Percentiles rank a stretch among this genome's conserved stretches.
Evolutionary conservation across 164 flowering plant species (phyloP).

Genomic region (Nelumbo lutea): DNA sequence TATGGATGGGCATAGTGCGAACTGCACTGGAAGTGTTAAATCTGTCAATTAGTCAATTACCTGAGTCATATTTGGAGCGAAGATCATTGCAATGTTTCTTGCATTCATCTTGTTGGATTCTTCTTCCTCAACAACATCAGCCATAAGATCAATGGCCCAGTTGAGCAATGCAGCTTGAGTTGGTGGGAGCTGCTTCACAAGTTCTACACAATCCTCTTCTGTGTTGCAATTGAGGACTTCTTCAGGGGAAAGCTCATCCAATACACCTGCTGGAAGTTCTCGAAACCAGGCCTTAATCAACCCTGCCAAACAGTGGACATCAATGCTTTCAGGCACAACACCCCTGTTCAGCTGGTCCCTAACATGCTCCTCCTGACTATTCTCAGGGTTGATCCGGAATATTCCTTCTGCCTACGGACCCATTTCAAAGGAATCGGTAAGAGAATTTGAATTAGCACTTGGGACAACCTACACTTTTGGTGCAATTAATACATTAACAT

Average conservation of each 20-base stretch:
- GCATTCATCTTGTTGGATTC: constrained; percentile 93
- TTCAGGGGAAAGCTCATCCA: constrained; percentile 94
- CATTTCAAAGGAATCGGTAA: background rate
- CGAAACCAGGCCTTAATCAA: constrained; percentile 95
- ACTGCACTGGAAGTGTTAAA: background rate
- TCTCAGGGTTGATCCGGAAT: constrained; percentile 92
- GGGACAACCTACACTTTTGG: background rate
- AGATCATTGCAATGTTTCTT: constrained; percentile 89
- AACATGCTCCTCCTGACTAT: constrained; percentile 83
- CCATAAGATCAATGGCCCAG: constrained; percentile 96
- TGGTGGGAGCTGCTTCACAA: constrained; percentile 70
- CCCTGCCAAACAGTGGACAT: constrained; percentile 95
- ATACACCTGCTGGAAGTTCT: constrained; percentile 85
- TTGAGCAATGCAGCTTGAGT: constrained; percentile 76
- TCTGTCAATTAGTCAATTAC: constrained; percentile 22
- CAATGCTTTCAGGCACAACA: constrained; percentile 77
- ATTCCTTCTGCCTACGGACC: constrained; percentile 83
- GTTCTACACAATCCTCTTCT: constrained; percentile 74
- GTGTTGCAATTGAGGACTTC: constrained; percentile 80
- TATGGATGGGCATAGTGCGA: background rate
- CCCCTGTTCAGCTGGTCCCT: constrained; percentile 87
- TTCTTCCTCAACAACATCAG: constrained; percentile 93
- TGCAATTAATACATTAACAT: background rate
- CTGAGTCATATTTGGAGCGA: constrained; percentile 98
- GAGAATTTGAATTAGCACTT: background rate